Evolutionary conservation across 2,329 filamentous ascomycete species (phyloP).

Genomic region (Alternaria sp.): DNA sequence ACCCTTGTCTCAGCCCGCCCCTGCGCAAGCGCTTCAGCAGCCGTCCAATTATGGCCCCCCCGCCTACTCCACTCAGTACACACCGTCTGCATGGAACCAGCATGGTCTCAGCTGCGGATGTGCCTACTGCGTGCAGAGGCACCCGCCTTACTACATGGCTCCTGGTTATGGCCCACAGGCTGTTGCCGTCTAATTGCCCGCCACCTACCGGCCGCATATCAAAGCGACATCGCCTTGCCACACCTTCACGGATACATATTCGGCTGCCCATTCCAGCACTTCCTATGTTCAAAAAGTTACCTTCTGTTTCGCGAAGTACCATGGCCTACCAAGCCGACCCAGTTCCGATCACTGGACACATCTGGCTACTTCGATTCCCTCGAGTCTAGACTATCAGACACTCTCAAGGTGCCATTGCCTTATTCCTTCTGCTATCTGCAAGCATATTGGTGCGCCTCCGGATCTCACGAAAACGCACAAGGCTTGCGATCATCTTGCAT

Average conservation of each 20-base stretch:
- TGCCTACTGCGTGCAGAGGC: constrained; percentile 47
- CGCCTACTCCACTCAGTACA: constrained; percentile 46
- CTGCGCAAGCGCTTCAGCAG: constrained; percentile 53
- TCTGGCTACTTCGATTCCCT: constrained; percentile 25
- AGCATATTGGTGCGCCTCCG: constrained; percentile 43
- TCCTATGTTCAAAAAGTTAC: constrained; percentile 44
- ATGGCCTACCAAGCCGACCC: constrained; percentile 20
- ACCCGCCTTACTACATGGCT: constrained; percentile 49
- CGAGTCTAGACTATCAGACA: constrained; percentile 28
- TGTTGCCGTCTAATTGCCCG: constrained; percentile 38
- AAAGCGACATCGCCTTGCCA: constrained; percentile 2
- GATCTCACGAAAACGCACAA: constrained; percentile 48
- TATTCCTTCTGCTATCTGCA: constrained; percentile 46
- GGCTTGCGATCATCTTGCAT: constrained; percentile 48
- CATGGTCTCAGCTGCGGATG: constrained; percentile 48
- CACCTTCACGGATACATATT: constrained; percentile 33
- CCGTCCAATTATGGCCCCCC: constrained; percentile 43
- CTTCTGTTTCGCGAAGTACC: constrained; percentile 27
- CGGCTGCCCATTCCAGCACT: constrained; percentile 37
- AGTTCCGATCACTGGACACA: constrained; percentile 25
- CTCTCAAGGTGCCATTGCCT: constrained; percentile 25
- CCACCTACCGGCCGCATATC: not conserved
- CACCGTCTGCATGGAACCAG: constrained; percentile 46
- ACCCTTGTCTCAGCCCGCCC: constrained; percentile 44
- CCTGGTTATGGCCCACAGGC: constrained; percentile 48